Evolutionary conservation across 805 yeast species (phyloP).

Genomic region (Clavispora santaluciae): DNA sequence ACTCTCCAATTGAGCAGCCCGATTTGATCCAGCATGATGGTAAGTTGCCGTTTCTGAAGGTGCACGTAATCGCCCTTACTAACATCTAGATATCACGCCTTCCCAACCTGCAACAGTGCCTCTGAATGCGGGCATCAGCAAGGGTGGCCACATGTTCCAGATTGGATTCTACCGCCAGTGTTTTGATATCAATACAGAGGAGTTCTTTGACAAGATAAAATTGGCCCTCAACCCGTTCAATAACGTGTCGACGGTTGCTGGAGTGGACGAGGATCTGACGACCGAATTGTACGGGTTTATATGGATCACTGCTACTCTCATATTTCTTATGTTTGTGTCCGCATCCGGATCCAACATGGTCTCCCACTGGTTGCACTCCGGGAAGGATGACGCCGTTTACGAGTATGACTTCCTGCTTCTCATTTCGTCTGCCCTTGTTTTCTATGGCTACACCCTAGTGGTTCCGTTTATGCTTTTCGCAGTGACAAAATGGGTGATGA

Average conservation of each 20-base stretch:
- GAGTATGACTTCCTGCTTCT: slow-evolving; percentile 58
- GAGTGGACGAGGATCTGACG: slow-evolving; percentile 24
- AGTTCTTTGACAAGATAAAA: slow-evolving; percentile 51
- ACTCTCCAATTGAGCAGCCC: slow-evolving; percentile 11
- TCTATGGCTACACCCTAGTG: slow-evolving; percentile 71
- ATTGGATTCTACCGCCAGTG: slow-evolving; percentile 57
- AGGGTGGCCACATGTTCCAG: slow-evolving; percentile 34
- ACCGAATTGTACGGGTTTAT: slow-evolving; percentile 80
- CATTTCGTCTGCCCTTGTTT: slow-evolving; percentile 61
- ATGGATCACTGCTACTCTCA: slow-evolving; percentile 85
- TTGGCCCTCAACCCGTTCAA: slow-evolving; percentile 55
- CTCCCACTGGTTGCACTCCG: slow-evolving; percentile 47
- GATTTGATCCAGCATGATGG: slow-evolving; percentile 20
- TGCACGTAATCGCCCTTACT: not conserved
- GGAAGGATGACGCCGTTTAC: slow-evolving; percentile 39
- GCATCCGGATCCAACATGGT: slow-evolving; percentile 64
- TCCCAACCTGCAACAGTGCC: not conserved
- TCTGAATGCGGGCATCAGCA: not conserved
- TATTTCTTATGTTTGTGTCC: slow-evolving; percentile 69
- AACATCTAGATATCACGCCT: slow-evolving; percentile 3
- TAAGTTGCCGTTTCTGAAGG: slow-evolving; percentile 6
- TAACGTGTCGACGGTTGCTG: slow-evolving; percentile 15
- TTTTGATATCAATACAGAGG: slow-evolving; percentile 65
- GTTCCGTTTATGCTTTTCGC: slow-evolving; percentile 58
- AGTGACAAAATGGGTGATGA: slow-evolving; percentile 47